phyloP scores from a whole-genome alignment of 371 early-diverging fungal species.

The Blakeslea trispora region DNA sequence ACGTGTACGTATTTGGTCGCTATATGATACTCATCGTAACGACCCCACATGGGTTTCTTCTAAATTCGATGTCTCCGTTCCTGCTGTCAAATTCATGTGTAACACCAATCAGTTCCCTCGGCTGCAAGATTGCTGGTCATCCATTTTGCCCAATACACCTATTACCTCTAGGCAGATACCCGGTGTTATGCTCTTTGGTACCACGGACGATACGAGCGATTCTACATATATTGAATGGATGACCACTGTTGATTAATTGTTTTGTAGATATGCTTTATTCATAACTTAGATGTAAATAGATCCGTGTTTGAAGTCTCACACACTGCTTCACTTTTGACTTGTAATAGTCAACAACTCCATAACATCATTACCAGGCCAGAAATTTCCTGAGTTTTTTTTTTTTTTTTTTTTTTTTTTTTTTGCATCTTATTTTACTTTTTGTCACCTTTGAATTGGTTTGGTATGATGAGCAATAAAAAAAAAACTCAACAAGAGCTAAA shows the following conservation, averaged over 20 bases:
- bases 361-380: too few species aligned
- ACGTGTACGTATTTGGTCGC: slow-evolving; percentile 33
- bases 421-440: too few species aligned
- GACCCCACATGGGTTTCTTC: slow-evolving; percentile 31
- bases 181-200: slow-evolving; percentile 14
- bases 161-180: slow-evolving; percentile 1
- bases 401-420: too few species aligned
- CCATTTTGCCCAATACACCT: background rate
- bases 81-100: slow-evolving; percentile 22
- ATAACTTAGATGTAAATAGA: too few species aligned
- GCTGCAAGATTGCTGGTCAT: slow-evolving; percentile 17
- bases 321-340: too few species aligned
- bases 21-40: slow-evolving; percentile 4
- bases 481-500: too few species aligned
- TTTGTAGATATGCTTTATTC: background rate
- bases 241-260: slow-evolving; percentile 12
- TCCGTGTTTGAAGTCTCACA: too few species aligned
- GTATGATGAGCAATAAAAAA: too few species aligned
- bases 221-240: slow-evolving; percentile 12
- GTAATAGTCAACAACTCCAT: too few species aligned
- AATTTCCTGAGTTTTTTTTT: too few species aligned
- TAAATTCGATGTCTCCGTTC: slow-evolving; percentile 18
- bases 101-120: slow-evolving; percentile 1
- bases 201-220: background rate
- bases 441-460: too few species aligned